phyloP scores from a whole-genome alignment of 208 protist genomes.

The Trypanosoma caninum region DNA sequence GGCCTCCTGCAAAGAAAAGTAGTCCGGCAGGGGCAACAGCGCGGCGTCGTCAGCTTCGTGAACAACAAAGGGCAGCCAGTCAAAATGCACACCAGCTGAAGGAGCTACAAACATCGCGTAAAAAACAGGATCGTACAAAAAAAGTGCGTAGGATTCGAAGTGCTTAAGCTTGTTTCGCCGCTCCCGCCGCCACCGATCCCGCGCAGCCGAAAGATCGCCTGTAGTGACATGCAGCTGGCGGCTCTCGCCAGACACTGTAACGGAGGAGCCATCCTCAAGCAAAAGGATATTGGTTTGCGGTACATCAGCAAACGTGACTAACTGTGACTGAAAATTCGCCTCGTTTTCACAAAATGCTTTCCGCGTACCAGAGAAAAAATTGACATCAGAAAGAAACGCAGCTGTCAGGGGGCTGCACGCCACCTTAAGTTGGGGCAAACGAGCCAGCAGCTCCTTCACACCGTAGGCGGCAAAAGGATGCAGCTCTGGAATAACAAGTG shows the following conservation, averaged over 20 bases:
- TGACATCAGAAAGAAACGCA: slow-evolving; percentile 55
- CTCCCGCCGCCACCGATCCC: slow-evolving; percentile 33
- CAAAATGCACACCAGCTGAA: slow-evolving; percentile 35
- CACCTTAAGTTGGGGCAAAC: slow-evolving; percentile 42
- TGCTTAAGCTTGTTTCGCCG: slow-evolving; percentile 39
- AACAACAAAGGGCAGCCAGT: slow-evolving; percentile 60
- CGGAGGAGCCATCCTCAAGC: slow-evolving; percentile 30
- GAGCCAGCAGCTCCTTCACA: slow-evolving; percentile 32
- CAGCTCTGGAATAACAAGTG: slow-evolving; percentile 53
- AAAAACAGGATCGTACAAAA: slow-evolving; percentile 62
- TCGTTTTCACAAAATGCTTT: slow-evolving; percentile 46
- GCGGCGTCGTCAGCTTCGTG: slow-evolving; percentile 29
- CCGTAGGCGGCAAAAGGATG: slow-evolving; percentile 28
- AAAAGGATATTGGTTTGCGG: slow-evolving; percentile 9
- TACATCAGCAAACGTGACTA: slow-evolving; percentile 19
- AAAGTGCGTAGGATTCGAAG: slow-evolving; percentile 56
- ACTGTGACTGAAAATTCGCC: slow-evolving; percentile 1
- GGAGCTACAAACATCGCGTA: slow-evolving; percentile 42
- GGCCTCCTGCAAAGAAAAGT: slow-evolving; percentile 27
- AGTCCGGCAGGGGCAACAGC: slow-evolving; percentile 39
- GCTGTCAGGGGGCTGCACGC: slow-evolving; percentile 46
- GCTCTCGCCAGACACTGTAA: slow-evolving; percentile 29
- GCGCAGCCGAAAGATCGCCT: slow-evolving; percentile 21
- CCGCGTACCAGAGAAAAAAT: slow-evolving; percentile 61
- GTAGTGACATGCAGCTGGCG: slow-evolving; percentile 1